These are phyloP conservation scores for Aristolochia fimbriata DNA, from an alignment of 164 flowering plant genomes.

Conservation along the genomic window DNA sequence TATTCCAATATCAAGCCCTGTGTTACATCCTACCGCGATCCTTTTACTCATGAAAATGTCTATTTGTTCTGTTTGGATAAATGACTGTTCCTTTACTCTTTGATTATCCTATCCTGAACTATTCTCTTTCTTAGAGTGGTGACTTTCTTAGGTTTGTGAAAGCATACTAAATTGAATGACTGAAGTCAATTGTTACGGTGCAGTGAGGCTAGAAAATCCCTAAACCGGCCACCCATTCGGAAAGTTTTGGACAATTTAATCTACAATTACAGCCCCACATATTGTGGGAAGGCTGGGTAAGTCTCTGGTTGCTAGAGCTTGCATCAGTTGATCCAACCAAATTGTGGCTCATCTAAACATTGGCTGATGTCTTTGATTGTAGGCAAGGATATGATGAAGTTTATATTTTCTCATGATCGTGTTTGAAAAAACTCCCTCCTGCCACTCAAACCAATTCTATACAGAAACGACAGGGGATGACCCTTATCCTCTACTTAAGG, in stretches of 20 bases:
- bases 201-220: slow-evolving; percentile 91
- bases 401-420: slow-evolving; percentile 40
- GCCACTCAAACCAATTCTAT: too few species aligned
- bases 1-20: too few species aligned
- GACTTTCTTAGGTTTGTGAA: too few species aligned
- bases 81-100: too few species aligned
- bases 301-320: background rate
- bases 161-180: background rate
- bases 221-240: slow-evolving; percentile 54
- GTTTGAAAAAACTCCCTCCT: too few species aligned
- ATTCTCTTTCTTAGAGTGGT: too few species aligned
- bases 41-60: background rate
- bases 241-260: slow-evolving; percentile 73
- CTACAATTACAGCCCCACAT: slow-evolving; percentile 89
- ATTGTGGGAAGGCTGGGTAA: slow-evolving; percentile 90
- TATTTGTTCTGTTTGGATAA: too few species aligned
- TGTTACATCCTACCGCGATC: too few species aligned
- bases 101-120: background rate
- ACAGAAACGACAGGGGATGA: too few species aligned
- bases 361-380: slow-evolving; percentile 7
- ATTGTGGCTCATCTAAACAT: background rate
- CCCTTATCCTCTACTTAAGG: too few species aligned
- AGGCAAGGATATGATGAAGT: slow-evolving; percentile 86
- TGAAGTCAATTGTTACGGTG: slow-evolving; percentile 9
- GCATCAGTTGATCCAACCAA: too few species aligned